phyloP scores from a whole-genome alignment of 2,329 filamentous ascomycete genomes.

The Claviceps monticola region DNA sequence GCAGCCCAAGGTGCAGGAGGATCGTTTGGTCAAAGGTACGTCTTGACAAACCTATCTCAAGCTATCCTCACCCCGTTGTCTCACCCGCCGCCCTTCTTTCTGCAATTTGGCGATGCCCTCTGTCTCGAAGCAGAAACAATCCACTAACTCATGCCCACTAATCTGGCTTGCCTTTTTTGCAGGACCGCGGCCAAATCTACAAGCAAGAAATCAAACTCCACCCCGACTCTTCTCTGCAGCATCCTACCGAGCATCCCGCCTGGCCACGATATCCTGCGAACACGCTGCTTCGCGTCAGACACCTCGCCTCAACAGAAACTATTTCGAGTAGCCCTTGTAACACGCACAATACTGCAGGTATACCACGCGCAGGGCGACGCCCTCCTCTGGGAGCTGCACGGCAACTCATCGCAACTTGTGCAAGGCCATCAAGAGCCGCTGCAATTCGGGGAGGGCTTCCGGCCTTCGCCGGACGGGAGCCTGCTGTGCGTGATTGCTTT shows the following conservation, averaged over 20 bases:
- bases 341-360: slow-evolving; percentile 1
- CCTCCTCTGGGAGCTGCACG: slow-evolving; percentile 6
- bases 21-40: background rate
- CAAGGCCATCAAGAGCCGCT: slow-evolving; percentile 4
- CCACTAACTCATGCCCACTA: background rate
- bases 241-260: slow-evolving; percentile 4
- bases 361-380: slow-evolving; percentile 2
- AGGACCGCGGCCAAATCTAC: background rate
- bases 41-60: background rate
- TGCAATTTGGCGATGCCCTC: background rate
- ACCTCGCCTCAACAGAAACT: background rate
- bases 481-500: slow-evolving; percentile 2
- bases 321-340: slow-evolving; percentile 1
- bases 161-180: too few species aligned
- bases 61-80: background rate
- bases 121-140: background rate
- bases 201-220: slow-evolving; percentile 1
- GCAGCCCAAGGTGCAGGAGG: background rate
- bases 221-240: background rate
- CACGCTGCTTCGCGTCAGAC: slow-evolving; percentile 1
- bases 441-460: slow-evolving; percentile 1
- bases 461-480: slow-evolving; percentile 4
- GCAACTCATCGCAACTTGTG: slow-evolving; percentile 5
- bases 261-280: background rate
- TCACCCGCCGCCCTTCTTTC: background rate